These are phyloP conservation scores for Oxytropis ochrocephala DNA, from an alignment of 306 rosid genomes.

Conservation along the genomic window DNA sequence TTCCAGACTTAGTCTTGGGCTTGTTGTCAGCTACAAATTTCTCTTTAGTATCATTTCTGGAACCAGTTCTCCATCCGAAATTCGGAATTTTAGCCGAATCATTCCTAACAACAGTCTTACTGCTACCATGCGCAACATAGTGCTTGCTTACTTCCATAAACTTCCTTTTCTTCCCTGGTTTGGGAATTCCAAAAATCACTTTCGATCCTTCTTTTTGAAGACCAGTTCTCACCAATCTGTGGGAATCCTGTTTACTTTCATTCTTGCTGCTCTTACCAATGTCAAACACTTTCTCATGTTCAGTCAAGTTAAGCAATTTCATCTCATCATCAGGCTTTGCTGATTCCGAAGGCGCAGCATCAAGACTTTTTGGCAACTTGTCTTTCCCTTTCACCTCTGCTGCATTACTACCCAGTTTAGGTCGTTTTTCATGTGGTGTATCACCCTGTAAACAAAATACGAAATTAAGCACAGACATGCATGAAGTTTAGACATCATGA, in stretches of 20 bases:
- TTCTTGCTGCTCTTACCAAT: conserved; percentile 61
- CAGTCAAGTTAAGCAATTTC: conserved; percentile 53
- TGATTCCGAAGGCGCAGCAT: conserved; percentile 33
- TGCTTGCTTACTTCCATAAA: conserved; percentile 99
- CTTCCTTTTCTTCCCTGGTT: conserved; percentile 95
- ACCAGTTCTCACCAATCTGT: conserved; percentile 60
- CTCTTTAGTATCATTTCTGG: conserved; percentile 54
- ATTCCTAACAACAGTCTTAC: conserved; percentile 44
- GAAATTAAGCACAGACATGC: conserved; percentile 22
- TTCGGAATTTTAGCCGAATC: conserved; percentile 55
- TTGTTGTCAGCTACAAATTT: conserved; percentile 51
- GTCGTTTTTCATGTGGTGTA: conserved; percentile 79
- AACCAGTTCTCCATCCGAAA: conserved; percentile 56
- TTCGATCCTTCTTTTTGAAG: conserved; percentile 75
- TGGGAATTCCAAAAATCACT: conserved; percentile 84
- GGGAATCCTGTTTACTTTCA: conserved; percentile 46
- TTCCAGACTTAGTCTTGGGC: conserved; percentile 59
- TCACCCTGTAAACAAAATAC: conserved; percentile 53
- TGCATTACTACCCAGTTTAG: conserved; percentile 48
- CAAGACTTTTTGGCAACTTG: conserved; percentile 31
- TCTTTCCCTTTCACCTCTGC: conserved; percentile 57
- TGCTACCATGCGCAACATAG: conserved; percentile 54
- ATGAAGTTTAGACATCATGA: conserved; percentile 10
- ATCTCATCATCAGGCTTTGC: conserved; percentile 44
- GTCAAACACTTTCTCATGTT: conserved; percentile 57